Evolutionary conservation across 1,284 basidiomycete genomes (phyloP).

Genomic region (Phaffia rhodozyma): DNA sequence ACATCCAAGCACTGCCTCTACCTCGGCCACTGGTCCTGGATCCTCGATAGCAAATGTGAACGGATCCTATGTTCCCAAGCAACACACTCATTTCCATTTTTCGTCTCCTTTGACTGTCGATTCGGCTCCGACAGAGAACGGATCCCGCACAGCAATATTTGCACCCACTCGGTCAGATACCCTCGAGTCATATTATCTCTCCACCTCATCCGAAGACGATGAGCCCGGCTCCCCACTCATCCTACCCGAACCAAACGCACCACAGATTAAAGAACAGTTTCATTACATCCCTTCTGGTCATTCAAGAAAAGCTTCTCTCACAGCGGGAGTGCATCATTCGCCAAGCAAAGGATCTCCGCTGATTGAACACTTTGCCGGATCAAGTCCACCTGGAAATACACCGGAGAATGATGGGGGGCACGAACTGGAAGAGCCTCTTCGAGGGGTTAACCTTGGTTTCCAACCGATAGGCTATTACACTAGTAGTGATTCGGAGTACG

Average conservation of each 20-base stretch:
- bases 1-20: not conserved
- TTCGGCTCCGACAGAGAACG: not conserved
- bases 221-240: conserved; percentile 12
- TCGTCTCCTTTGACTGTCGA: conserved; percentile 3
- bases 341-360: too few relatives aligned
- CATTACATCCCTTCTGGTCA: too few relatives aligned
- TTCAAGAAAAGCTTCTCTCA: too few relatives aligned
- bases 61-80: not conserved
- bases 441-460: too few relatives aligned
- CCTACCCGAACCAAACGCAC: conserved; percentile 10
- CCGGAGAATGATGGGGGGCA: too few relatives aligned
- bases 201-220: conserved; percentile 19
- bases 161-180: conserved; percentile 7
- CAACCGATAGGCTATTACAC: too few relatives aligned
- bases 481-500: too few relatives aligned
- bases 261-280: too few relatives aligned
- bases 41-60: not conserved
- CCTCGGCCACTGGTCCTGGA: not conserved
- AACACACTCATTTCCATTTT: conserved; percentile 9
- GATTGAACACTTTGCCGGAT: too few relatives aligned
- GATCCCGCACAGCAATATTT: not conserved
- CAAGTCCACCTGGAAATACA: too few relatives aligned
- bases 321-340: too few relatives aligned
- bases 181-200: conserved; percentile 9
- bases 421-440: too few relatives aligned